phyloP scores from a whole-genome alignment of 2,329 filamentous ascomycete genomes.

The Sporothrix sp. region DNA sequence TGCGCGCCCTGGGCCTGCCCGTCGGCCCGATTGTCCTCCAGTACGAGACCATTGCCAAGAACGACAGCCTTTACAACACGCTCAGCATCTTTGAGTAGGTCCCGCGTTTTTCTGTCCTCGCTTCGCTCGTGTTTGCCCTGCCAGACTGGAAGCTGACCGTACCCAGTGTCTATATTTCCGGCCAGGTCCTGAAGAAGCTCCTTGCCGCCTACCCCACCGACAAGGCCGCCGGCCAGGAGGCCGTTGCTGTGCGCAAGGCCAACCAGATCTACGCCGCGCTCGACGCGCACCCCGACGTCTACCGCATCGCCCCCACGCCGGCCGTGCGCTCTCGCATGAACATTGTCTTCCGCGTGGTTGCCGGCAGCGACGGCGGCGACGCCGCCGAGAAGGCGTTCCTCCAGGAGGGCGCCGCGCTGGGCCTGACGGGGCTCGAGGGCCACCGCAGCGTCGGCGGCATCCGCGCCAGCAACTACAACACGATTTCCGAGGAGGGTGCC shows the following conservation, averaged over 20 bases:
- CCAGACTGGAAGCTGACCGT: no score
- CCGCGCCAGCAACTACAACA: conserved; percentile 82
- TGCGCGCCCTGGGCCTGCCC: conserved; percentile 66
- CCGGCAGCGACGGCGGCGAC: conserved; percentile 47
- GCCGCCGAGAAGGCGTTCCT: conserved; percentile 69
- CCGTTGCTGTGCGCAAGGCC: conserved; percentile 64
- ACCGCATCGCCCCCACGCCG: conserved; percentile 67
- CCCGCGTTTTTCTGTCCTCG: neutral
- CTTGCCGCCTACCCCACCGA: conserved; percentile 51
- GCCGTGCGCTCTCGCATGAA: conserved; percentile 80
- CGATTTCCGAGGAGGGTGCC: conserved; percentile 57
- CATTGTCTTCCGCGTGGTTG: conserved; percentile 74
- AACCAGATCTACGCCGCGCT: conserved; percentile 65
- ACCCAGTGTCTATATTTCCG: conserved; percentile 70
- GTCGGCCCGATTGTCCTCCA: conserved; percentile 71
- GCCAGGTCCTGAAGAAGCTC: conserved; percentile 74
- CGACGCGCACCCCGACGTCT: conserved; percentile 63
- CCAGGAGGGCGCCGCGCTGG: conserved; percentile 55
- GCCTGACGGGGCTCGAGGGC: conserved; percentile 75
- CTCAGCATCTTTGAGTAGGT: conserved; percentile 77
- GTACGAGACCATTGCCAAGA: conserved; percentile 79
- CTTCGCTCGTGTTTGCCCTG: neutral
- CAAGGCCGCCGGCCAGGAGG: conserved; percentile 69
- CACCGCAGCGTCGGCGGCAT: conserved; percentile 83
- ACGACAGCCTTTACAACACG: conserved; percentile 94